Conservation (phyloP, 2,329 filamentous ascomycete genomes). For the Sclerotinia glacialis region DNA sequence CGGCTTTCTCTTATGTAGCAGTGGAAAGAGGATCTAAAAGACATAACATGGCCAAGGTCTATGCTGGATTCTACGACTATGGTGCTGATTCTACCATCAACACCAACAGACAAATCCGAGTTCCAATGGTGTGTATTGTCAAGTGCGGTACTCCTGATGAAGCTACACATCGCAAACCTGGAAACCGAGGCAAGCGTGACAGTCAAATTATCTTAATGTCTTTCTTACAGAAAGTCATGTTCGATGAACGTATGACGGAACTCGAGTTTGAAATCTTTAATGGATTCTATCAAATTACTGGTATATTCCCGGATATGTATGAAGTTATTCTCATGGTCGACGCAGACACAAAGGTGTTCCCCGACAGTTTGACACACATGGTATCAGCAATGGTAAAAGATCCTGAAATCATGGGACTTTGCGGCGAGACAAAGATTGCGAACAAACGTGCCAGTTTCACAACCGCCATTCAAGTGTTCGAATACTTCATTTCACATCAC, state of each 20-base stretch:
- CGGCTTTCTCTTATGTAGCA: slow-evolving; percentile 92
- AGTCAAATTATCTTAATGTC: slow-evolving; percentile 99
- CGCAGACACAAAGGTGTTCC: slow-evolving; percentile 98
- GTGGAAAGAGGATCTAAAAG: slow-evolving; percentile 94
- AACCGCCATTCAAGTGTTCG: slow-evolving; percentile 97
- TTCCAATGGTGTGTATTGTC: slow-evolving; percentile 95
- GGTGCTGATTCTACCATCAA: slow-evolving; percentile 77
- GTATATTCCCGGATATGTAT: slow-evolving; percentile 97
- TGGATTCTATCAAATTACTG: slow-evolving; percentile 96
- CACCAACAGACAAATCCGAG: slow-evolving; percentile 84
- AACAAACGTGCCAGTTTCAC: slow-evolving; percentile 97
- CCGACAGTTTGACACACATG: slow-evolving; percentile 98
- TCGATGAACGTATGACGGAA: slow-evolving; percentile 99
- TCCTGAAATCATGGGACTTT: slow-evolving; percentile 98
- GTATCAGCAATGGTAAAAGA: slow-evolving; percentile 98
- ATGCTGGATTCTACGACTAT: slow-evolving; percentile 97
- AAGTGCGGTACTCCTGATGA: slow-evolving; percentile 95
- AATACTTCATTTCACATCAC: slow-evolving; percentile 99
- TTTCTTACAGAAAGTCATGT: slow-evolving; percentile 99
- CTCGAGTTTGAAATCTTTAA: slow-evolving; percentile 99
- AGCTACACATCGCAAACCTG: slow-evolving; percentile 76
- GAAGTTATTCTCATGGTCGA: slow-evolving; percentile 99
- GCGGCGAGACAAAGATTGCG: slow-evolving; percentile 98
- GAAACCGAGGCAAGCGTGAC: slow-evolving; percentile 97
- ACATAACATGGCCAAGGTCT: slow-evolving; percentile 99